Evolutionary conservation across 192 early-diverging fungal species (phyloP).

Genomic region (Entomortierella chlamydospora): DNA sequence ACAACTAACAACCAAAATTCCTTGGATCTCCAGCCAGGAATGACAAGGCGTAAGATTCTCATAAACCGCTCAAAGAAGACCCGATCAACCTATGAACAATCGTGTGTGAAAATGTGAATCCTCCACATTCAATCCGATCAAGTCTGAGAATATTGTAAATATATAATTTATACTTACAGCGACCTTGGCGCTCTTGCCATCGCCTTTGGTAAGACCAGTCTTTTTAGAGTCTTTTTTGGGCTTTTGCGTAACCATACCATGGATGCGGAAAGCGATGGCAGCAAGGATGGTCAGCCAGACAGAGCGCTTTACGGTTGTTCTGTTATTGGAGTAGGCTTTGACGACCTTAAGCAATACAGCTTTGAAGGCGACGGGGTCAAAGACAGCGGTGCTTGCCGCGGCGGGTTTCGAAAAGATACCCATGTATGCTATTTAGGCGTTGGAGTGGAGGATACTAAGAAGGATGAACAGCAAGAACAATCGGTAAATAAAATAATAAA

Average conservation of each 20-base stretch:
- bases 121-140: too few species aligned
- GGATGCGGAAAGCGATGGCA: conserved; percentile 50
- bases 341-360: conserved; percentile 45
- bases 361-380: conserved; percentile 49
- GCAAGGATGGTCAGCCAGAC: conserved; percentile 52
- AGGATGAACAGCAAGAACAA: background rate
- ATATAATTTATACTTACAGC: conserved; percentile 37
- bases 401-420: conserved; percentile 54
- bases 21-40: conserved; percentile 85
- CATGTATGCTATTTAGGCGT: conserved; percentile 10
- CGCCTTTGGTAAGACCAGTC: conserved; percentile 37
- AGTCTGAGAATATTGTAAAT: too few species aligned
- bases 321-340: conserved; percentile 52
- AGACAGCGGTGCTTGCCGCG: conserved; percentile 24
- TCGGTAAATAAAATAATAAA: background rate
- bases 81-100: conserved; percentile 57
- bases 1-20: conserved; percentile 89
- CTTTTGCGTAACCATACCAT: conserved; percentile 34
- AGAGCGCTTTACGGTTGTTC: conserved; percentile 53
- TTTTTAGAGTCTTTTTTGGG: conserved; percentile 42
- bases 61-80: conserved; percentile 69
- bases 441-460: background rate
- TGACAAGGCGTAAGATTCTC: conserved; percentile 80
- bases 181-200: conserved; percentile 45
- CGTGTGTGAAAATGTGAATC: too few species aligned